A percentile compares a stretch with the other conserved stretches of the same genome.
Conservation (phyloP, 331 rosid genomes). For the Saraca asoca region DNA sequence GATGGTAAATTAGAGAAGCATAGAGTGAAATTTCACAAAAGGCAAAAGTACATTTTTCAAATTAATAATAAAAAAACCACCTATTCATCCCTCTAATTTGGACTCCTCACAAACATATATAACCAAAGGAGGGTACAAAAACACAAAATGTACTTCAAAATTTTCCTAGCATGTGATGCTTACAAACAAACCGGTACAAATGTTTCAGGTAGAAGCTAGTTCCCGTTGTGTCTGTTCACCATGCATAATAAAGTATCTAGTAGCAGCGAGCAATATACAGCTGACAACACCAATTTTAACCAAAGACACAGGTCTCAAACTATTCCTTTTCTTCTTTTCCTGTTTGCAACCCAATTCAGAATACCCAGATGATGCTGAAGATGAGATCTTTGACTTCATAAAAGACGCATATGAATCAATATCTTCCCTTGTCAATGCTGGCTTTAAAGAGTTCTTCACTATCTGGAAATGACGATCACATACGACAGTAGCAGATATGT, state of each 20-base stretch:
- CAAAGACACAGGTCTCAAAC: conserved; percentile 31
- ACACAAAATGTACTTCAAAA: background rate
- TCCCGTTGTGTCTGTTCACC: conserved; percentile 35
- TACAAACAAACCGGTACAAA: conserved; percentile 4
- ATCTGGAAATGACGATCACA: conserved; percentile 64
- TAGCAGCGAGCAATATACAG: conserved; percentile 42
- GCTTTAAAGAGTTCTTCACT: conserved; percentile 65
- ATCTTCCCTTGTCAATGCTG: conserved; percentile 58
- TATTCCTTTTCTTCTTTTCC: conserved; percentile 2
- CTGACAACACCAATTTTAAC: conserved; percentile 44
- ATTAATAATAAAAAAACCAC: no score
- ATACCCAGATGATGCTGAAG: conserved; percentile 33
- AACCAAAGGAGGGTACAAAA: no score
- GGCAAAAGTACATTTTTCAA: no score
- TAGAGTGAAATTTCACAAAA: no score
- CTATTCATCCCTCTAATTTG: no score
- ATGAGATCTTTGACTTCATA: conserved; percentile 45
- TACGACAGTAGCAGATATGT: conserved; percentile 63
- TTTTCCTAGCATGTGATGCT: background rate
- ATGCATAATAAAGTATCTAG: conserved; percentile 42
- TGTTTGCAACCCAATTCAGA: conserved; percentile 32
- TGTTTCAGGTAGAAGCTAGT: conserved; percentile 44
- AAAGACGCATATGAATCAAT: conserved; percentile 59
- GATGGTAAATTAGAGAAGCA: no score
- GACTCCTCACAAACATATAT: no score